Percentiles rank a stretch among this genome's conserved stretches.
These are phyloP conservation scores for Lophium mytilinum DNA, from an alignment of 495 filamentous ascomycete species.

Conservation along the genomic window DNA sequence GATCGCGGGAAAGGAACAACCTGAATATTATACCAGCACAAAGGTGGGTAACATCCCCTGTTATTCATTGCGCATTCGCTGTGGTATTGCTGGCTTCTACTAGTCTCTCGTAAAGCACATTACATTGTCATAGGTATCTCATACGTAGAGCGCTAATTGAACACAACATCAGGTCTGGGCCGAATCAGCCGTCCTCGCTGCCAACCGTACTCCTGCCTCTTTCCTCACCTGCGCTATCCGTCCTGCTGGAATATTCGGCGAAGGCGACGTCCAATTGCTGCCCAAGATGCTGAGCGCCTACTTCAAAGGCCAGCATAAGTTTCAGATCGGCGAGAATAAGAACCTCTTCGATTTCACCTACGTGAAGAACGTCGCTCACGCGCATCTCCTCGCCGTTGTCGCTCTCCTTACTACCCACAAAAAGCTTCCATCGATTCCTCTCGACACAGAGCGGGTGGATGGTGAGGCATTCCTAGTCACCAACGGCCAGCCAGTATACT, in stretches of 20 bases:
- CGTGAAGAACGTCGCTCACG: constrained; percentile 69
- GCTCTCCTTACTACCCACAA: constrained; percentile 57
- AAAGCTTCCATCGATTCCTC: constrained; percentile 46
- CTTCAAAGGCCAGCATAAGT: constrained; percentile 55
- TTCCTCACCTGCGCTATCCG: constrained; percentile 71
- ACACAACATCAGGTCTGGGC: constrained; percentile 58
- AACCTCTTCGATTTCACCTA: constrained; percentile 86
- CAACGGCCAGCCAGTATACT: constrained; percentile 84
- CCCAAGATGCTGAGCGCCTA: constrained; percentile 53
- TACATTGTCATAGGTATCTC: no score
- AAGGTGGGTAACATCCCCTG: constrained; percentile 33
- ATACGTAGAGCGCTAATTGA: no score
- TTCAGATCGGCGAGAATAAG: constrained; percentile 81
- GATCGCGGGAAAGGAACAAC: constrained; percentile 59
- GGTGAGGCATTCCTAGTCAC: constrained; percentile 95
- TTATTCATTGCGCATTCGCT: no score
- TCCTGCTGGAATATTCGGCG: constrained; percentile 84
- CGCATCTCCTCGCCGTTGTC: constrained; percentile 60
- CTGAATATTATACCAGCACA: constrained; percentile 72
- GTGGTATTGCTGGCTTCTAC: no score
- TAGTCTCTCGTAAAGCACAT: no score
- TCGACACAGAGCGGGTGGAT: constrained; percentile 74
- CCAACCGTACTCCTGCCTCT: constrained; percentile 62
- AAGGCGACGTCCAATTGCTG: constrained; percentile 48
- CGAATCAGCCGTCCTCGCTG: constrained; percentile 73